Base-by-base conservation (phyloP, 2,329 filamentous ascomycete species). In the Pseudonectria foliicola region DNA sequence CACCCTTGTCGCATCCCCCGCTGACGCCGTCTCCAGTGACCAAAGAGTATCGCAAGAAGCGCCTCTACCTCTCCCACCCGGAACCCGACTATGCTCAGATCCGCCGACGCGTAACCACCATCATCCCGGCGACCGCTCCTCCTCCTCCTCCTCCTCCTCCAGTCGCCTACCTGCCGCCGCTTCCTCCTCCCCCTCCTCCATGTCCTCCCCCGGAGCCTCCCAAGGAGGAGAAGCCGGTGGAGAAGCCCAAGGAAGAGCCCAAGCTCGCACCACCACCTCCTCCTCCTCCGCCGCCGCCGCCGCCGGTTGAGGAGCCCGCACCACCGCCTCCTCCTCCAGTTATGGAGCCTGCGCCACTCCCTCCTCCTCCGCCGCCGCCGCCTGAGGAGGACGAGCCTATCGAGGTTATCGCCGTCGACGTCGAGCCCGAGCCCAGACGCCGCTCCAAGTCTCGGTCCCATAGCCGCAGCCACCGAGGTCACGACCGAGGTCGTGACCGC, bases 21-120 rank as follows among this genome's bases (percentile, higher is more conserved):
- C 50, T 54, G 44, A 55, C 48, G 35, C 46, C 44, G 44, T 12
- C 31, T 34, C 35, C 34, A 54, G 47, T 49, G 38, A 53, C 50
- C 44, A 52, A 43, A 34, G 45, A 56, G 21, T 52, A 56, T 39
- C 41, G 46, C 42, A 67, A 66, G 52, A 67, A 64, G 53, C 61
- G 60, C 38, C 54, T 67, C 47, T 67, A 67, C 40, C 59, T 67
- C 27, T 52, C 58, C 27, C 61, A 61, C 27, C 62, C 64, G 7
- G 58, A 57, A 33, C 57, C 58, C 28, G 64, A 65, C 45, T 52
- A 61, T 36, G 49, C 56, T 41, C 51, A 55, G 29, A 50, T 61
- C 34, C 57, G 56, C 27, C 55, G 50, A 27, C 57, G 55, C 39
- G 46, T 63, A 49, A 67, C 63, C 6, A 60, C 56, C 28, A 51